Evolutionary conservation across 2,329 filamentous ascomycete genomes (phyloP), one percentile per base, ranked within the genome.

Genomic region (Paracamarosporium sp.): DNA sequence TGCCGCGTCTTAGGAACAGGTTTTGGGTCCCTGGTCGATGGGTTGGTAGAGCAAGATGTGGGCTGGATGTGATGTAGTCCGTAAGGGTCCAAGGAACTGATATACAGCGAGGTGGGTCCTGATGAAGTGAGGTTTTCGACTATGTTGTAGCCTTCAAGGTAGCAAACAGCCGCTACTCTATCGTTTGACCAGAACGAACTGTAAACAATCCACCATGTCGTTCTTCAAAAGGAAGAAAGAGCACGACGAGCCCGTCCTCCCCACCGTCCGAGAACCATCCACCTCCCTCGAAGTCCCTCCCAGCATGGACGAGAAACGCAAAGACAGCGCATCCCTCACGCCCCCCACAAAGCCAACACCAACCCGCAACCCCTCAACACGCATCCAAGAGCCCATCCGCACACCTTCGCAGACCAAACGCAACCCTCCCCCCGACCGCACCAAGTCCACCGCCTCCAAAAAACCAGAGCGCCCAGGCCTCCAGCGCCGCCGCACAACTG

Each of bases 401-500:
- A 46, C 52, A 15, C 30, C 47, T 5, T 55, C 55, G 8, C 44
- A 60, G 4, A 50, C 22, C 13, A 54, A 48, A 11, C 55, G 41
- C 44, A 59, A 55, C 27, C 31, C 41, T 6, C 44, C 51, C 20
- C 20, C 36, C 12, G 43, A 50, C 20, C 44, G 35, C 44, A 40
- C 44, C 40, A 56, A 50, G 15, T 25, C 46, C 3, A 20, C 27
- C 25, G 22, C 40, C 5, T 44, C 50, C 11, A 30, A 41, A 20
- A 53, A 57, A 7, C 24, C 56, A 3, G 36, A 65, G 24, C 44
- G 66, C 17, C 69, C 65, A 7, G 58, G 43, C 5, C 61, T 71
- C 22, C 52, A 68, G n/a, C 64, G 62, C 31, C 62, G 67, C 45
- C 48, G 60, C n/a, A 71, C 69, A n/a, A 72, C 68, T 7, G 68